Base-by-base conservation (phyloP, 2,329 filamentous ascomycete species). In the Purpureocillium lavendulum region DNA sequence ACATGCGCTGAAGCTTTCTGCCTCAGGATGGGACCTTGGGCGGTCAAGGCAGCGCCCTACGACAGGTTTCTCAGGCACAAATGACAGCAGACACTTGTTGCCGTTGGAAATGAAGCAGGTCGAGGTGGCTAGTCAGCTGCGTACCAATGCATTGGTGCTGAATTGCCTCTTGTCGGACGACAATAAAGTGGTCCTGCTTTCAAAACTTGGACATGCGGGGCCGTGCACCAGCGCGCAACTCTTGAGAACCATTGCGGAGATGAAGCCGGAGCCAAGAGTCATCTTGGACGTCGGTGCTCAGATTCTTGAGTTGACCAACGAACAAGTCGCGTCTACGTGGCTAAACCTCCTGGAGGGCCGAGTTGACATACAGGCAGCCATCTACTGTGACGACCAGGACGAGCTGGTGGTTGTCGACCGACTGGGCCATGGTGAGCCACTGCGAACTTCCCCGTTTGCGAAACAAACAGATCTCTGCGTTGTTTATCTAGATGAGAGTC, bases 261-360 rank as follows among this genome's bases (percentile, higher is more conserved):
- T 72, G 28, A 17, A 61, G 0, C 65, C 63, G 0, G 49, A 57
- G 0, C 60, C 73, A 0, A 66, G 69, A 3, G 80, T 87, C 0
- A 70, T 87, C 1, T 64, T 87, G 0, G 82, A 88, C 47, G 81
- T 82, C 0, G 83, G 84, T 0, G 82, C 83, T 0, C 76, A 80
- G 35, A 73, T 87, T 5, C 52, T 87, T 0, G 81, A 87, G 30
- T 55, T 80, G 0, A 63, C 61, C 24, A 84, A 84, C 45, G 4
- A 59, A 0, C 57, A 69, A 2, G 62, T 84, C 2, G 77, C 76
- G 0, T 42, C 49, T 11, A 40, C 47, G 1, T 84, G 79, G 80
- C 54, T 85, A 2, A 13, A 41, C 0, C 3, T 44, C 10, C 13
- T 21, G 1, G 11, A 41, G 7, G 40, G 34, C 17, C 4, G 24